A percentile compares a stretch with the other conserved stretches of the same genome.
phyloP scores from a whole-genome alignment of 306 rosid genomes.

The Cucurbita ficifolia region DNA sequence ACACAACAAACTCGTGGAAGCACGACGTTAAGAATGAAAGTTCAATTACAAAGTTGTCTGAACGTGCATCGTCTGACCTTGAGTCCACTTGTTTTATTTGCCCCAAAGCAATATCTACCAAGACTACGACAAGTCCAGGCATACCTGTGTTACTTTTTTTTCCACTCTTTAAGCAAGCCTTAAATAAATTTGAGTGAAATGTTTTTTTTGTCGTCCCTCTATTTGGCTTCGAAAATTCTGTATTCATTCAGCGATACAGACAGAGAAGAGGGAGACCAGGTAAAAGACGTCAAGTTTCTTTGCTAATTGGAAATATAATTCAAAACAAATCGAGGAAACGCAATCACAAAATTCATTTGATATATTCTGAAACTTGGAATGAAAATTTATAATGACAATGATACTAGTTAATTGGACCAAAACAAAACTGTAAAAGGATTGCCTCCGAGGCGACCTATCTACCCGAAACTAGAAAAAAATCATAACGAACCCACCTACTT shows the following conservation, averaged over 20 bases:
- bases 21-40: neutral
- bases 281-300: neutral
- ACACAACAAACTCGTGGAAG: neutral
- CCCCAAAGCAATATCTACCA: neutral
- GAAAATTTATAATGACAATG: slow-evolving; percentile 12
- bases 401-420: slow-evolving; percentile 8
- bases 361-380: slow-evolving; percentile 4
- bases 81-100: neutral
- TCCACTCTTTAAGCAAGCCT: no score
- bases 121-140: no score
- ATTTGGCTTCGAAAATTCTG: neutral
- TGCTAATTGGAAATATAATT: neutral
- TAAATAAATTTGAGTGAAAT: no score
- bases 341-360: slow-evolving; percentile 5
- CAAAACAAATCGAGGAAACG: neutral
- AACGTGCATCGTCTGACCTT: neutral
- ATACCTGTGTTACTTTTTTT: no score
- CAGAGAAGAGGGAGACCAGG: neutral
- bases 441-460: slow-evolving; percentile 45
- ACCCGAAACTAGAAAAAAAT: slow-evolving; percentile 20
- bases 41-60: neutral
- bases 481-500: slow-evolving; percentile 24
- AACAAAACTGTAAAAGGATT: slow-evolving; percentile 14
- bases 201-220: neutral
- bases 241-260: neutral